Conservation (phyloP, 139 green algal species). For the Chlamydomonas asymmetrica region DNA sequence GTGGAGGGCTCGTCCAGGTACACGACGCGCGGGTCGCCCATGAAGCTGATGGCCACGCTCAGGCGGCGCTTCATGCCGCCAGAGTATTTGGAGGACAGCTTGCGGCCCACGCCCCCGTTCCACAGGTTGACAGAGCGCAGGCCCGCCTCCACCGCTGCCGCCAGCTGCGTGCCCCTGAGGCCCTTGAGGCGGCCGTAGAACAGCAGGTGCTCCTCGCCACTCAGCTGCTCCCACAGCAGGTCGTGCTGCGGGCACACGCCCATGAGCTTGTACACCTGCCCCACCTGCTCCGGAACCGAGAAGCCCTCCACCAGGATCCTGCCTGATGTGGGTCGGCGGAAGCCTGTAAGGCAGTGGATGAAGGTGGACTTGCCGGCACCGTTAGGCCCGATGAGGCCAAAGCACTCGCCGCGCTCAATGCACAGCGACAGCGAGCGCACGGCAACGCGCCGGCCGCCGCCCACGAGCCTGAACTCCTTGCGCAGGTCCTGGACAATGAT, state of each 20-base stretch:
- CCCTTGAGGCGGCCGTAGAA: conserved; percentile 92
- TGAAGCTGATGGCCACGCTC: conserved; percentile 79
- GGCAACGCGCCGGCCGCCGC: conserved; percentile 37
- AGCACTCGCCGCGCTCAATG: conserved; percentile 52
- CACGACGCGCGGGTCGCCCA: conserved; percentile 68
- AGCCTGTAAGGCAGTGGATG: conserved; percentile 80
- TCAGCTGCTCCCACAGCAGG: conserved; percentile 90
- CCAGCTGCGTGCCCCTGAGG: conserved; percentile 61
- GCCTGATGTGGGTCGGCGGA: conserved; percentile 55
- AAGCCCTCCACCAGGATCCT: conserved; percentile 55
- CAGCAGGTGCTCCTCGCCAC: conserved; percentile 87
- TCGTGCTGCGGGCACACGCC: conserved; percentile 90
- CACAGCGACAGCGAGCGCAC: conserved; percentile 56
- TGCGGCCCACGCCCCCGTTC: conserved; percentile 42
- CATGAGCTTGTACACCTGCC: conserved; percentile 24
- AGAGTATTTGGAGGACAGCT: conserved; percentile 48
- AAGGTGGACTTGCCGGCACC: conserved; percentile 80
- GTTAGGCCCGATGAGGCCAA: conserved; percentile 87
- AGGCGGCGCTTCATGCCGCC: conserved; percentile 76
- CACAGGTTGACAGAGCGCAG: conserved; percentile 48
- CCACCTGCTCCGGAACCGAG: conserved; percentile 5
- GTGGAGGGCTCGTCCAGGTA: conserved; percentile 92
- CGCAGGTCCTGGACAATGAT: conserved; percentile 79
- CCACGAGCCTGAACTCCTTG: conserved; percentile 66
- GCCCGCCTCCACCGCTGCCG: conserved; percentile 48